Evolutionary conservation across 2,329 filamentous ascomycete species (phyloP).

Genomic region (Daldinia eschscholtzii): DNA sequence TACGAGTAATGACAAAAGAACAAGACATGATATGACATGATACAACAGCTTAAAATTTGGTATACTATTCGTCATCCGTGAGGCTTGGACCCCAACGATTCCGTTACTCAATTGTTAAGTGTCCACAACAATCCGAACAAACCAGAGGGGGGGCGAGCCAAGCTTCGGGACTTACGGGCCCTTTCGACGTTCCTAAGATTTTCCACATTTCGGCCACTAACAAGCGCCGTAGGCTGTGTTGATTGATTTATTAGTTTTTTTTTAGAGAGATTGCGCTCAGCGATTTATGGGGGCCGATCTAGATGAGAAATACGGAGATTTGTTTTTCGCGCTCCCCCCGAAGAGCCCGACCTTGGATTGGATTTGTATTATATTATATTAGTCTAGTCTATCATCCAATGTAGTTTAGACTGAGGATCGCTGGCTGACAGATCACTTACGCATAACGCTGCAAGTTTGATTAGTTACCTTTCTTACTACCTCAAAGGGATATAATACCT

Average conservation of each 20-base stretch:
- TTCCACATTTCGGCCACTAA: conserved; percentile 22
- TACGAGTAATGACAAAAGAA: conserved; percentile 6
- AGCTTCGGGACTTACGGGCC: conserved; percentile 27
- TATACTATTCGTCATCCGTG: conserved; percentile 28
- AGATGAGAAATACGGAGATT: conserved; percentile 31
- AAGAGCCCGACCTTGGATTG: conserved; percentile 8
- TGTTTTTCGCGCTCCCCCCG: conserved; percentile 16
- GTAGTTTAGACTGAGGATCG: conserved; percentile 1
- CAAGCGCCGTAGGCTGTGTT: conserved; percentile 17
- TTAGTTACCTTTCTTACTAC: conserved; percentile 7
- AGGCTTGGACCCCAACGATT: conserved; percentile 39
- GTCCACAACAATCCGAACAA: not conserved
- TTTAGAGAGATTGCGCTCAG: conserved; percentile 17
- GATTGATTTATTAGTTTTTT: conserved; percentile 24
- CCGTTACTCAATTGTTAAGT: conserved; percentile 11
- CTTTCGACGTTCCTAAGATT: conserved; percentile 43
- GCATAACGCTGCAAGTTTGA: conserved; percentile 6
- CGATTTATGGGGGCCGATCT: conserved; percentile 23
- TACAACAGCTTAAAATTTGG: conserved; percentile 6
- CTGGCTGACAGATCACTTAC: conserved; percentile 8
- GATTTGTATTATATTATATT: no score
- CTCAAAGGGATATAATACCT: not conserved
- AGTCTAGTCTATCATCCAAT: not conserved
- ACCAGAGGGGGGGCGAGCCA: conserved; percentile 14
- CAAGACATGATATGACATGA: not conserved